Evolutionary conservation across 352 stramenopile genomes (phyloP).

Genomic region (Pythium aristosporum): DNA sequence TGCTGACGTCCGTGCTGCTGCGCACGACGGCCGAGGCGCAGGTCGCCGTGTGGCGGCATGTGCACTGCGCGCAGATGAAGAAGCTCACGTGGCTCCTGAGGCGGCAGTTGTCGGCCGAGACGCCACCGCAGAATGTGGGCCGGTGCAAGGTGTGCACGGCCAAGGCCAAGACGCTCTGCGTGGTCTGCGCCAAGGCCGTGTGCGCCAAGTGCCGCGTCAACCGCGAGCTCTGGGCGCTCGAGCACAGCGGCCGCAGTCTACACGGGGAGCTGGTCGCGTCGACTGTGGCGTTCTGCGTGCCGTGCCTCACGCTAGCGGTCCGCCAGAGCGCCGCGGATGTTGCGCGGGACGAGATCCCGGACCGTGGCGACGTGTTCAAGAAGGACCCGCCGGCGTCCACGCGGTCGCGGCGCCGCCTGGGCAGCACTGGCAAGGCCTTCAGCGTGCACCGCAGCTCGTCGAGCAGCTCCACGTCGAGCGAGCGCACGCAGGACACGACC

Average conservation of each 20-base stretch:
- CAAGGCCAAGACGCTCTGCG: slow-evolving; percentile 23
- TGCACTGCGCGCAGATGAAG: slow-evolving; percentile 31
- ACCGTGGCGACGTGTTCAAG: slow-evolving; percentile 11
- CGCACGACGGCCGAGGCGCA: slow-evolving; percentile 21
- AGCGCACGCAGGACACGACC: slow-evolving; percentile 28
- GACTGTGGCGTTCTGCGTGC: slow-evolving; percentile 19
- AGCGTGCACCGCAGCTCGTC: background rate
- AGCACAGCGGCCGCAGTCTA: background rate
- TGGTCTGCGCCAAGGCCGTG: slow-evolving; percentile 17
- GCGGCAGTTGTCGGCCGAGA: slow-evolving; percentile 6
- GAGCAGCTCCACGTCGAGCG: slow-evolving; percentile 26
- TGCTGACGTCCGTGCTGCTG: slow-evolving; percentile 9
- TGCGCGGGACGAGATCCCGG: slow-evolving; percentile 20
- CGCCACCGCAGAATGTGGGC: background rate
- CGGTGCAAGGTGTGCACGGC: slow-evolving; percentile 27
- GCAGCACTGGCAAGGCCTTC: background rate
- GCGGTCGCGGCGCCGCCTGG: background rate
- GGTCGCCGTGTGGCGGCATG: slow-evolving; percentile 21
- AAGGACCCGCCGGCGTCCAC: slow-evolving; percentile 9
- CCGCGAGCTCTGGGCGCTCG: slow-evolving; percentile 20
- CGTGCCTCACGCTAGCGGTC: slow-evolving; percentile 21
- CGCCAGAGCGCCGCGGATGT: slow-evolving; percentile 14
- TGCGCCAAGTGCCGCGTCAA: slow-evolving; percentile 24
- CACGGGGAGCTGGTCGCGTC: slow-evolving; percentile 8
- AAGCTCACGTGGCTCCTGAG: slow-evolving; percentile 26